Conservation (phyloP, 331 rosid species). For the Malus hybrid region DNA sequence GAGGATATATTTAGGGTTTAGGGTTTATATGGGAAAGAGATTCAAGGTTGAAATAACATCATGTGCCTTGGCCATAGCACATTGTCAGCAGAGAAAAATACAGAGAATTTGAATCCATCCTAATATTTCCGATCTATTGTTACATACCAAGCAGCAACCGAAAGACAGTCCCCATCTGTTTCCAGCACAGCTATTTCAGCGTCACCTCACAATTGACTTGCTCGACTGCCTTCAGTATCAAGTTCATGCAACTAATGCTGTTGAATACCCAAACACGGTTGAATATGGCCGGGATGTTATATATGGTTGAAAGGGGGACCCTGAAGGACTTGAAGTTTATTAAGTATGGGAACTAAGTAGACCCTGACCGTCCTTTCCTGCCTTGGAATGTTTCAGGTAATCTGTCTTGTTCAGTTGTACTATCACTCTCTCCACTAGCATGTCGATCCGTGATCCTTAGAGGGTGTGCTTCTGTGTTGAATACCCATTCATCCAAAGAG, state of each 20-base stretch:
- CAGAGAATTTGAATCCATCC: neutral
- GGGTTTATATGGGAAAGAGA: neutral
- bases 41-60: neutral
- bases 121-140: neutral
- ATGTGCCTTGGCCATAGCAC: neutral
- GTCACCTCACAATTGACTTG: neutral
- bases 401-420: neutral
- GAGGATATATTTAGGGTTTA: neutral
- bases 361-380: neutral
- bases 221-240: neutral
- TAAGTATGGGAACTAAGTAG: neutral
- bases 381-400: neutral
- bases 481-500: constrained; percentile 19
- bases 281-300: neutral
- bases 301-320: neutral
- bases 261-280: neutral
- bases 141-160: neutral
- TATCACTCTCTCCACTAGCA: neutral
- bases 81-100: neutral
- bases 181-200: neutral
- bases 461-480: constrained; percentile 23
- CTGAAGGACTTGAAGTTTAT: neutral
- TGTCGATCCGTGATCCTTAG: neutral
- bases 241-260: neutral
- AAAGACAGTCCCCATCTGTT: neutral